These are phyloP conservation scores for Roridomyces roridus DNA, from an alignment of 768 basidiomycete species.

Conservation along the genomic window DNA sequence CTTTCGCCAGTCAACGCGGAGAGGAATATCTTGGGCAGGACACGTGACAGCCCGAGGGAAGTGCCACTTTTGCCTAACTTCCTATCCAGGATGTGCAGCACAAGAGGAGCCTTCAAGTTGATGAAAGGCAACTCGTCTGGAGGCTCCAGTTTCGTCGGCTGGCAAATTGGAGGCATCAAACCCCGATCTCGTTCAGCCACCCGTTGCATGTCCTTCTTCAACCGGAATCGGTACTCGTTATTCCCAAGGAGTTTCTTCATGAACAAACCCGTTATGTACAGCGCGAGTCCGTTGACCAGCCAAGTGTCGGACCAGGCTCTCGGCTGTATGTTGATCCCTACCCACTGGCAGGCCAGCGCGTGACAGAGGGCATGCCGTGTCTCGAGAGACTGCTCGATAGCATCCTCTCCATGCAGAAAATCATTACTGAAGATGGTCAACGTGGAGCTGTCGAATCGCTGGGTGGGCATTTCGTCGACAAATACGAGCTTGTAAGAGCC, in stretches of 20 bases:
- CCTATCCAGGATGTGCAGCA: conserved; percentile 94
- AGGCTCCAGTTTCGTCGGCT: conserved; percentile 84
- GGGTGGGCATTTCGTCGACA: conserved; percentile 84
- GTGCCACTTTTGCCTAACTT: conserved; percentile 95
- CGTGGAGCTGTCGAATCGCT: conserved; percentile 86
- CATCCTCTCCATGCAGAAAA: conserved; percentile 84
- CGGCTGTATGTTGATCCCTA: conserved; percentile 94
- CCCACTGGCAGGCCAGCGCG: conserved; percentile 94
- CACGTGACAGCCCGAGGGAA: conserved; percentile 90
- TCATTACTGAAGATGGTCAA: conserved; percentile 82
- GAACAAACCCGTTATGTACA: conserved; percentile 91
- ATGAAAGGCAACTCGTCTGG: conserved; percentile 90
- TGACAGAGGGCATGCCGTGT: conserved; percentile 86
- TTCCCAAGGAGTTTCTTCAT: conserved; percentile 88
- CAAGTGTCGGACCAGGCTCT: conserved; percentile 94
- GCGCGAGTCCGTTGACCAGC: conserved; percentile 93
- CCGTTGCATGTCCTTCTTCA: conserved; percentile 97
- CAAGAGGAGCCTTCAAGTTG: conserved; percentile 95
- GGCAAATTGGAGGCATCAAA: conserved; percentile 90
- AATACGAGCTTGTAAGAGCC: conserved; percentile 94
- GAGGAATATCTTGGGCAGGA: conserved; percentile 93
- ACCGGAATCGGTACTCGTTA: conserved; percentile 94
- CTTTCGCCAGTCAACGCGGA: conserved; percentile 93
- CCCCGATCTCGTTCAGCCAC: conserved; percentile 89
- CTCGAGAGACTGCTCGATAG: conserved; percentile 93